These are phyloP conservation scores for Pythium rhizo-oryzae DNA, from an alignment of 352 stramenopile species.

Conservation along the genomic window DNA sequence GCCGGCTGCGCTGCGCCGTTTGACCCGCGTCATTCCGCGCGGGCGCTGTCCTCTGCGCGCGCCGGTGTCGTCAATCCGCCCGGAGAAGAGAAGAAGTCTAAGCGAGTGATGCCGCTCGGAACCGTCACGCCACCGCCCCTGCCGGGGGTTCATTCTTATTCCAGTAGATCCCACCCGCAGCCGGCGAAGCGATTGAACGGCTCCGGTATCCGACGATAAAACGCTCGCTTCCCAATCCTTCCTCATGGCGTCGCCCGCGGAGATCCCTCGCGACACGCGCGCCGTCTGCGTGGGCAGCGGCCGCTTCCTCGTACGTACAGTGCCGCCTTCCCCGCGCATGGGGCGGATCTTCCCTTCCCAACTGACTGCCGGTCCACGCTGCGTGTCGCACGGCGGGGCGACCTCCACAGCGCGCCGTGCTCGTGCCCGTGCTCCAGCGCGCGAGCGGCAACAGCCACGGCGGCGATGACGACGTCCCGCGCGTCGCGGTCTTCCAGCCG, in stretches of 20 bases:
- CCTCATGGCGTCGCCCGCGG: too few species aligned
- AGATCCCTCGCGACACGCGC: constrained; percentile 5
- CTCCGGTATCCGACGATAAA: too few species aligned
- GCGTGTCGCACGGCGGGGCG: constrained; percentile 5
- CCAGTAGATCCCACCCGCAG: too few species aligned
- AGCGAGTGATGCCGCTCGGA: not conserved
- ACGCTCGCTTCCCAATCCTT: too few species aligned
- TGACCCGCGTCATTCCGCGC: too few species aligned
- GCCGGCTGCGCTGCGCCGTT: too few species aligned
- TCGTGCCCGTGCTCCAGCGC: constrained; percentile 56
- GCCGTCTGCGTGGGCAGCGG: constrained; percentile 72
- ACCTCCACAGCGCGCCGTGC: constrained; percentile 57
- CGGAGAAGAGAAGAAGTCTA: too few species aligned
- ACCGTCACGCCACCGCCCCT: constrained; percentile 1
- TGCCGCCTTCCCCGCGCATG: too few species aligned
- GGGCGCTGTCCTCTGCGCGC: too few species aligned
- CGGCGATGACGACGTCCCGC: not conserved
- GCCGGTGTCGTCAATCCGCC: too few species aligned
- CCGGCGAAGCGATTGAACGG: too few species aligned
- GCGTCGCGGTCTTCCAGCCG: constrained; percentile 55
- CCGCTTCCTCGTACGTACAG: constrained; percentile 59
- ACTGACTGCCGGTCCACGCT: not conserved
- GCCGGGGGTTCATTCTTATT: not conserved
- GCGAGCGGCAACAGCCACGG: constrained; percentile 24
- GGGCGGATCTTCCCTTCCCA: not conserved